These are phyloP conservation scores for Abrus precatorius DNA, from an alignment of 306 rosid genomes.

Conservation along the genomic window DNA sequence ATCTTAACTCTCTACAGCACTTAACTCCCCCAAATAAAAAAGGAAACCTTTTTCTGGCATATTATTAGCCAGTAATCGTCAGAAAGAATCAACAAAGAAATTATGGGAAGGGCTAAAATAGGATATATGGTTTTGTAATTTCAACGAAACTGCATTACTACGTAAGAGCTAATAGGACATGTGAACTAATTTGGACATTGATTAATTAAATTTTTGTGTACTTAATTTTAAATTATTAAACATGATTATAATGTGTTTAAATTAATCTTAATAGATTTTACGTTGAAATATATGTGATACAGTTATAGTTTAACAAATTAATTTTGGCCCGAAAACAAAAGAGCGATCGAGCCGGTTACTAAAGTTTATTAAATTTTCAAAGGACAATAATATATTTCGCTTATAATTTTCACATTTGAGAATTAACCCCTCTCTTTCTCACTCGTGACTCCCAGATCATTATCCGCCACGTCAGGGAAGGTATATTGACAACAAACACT, in stretches of 20 bases:
- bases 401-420: not conserved
- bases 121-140: slow-evolving; percentile 32
- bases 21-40: slow-evolving; percentile 36
- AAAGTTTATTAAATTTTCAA: not conserved
- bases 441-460: slow-evolving; percentile 28
- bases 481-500: slow-evolving; percentile 20
- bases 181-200: slow-evolving; percentile 43
- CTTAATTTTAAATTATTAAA: no score
- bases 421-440: not conserved
- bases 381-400: not conserved
- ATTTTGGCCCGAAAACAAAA: no score
- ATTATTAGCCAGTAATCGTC: slow-evolving; percentile 37
- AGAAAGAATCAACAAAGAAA: slow-evolving; percentile 24
- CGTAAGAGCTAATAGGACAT: slow-evolving; percentile 45
- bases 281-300: no score
- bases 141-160: slow-evolving; percentile 45
- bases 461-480: slow-evolving; percentile 37
- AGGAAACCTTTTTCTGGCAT: slow-evolving; percentile 38
- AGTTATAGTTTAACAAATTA: no score
- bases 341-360: not conserved
- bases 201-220: not conserved
- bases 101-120: not conserved
- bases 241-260: no score
- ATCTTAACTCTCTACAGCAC: slow-evolving; percentile 10
- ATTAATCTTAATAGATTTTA: no score